phyloP scores from a whole-genome alignment of 768 basidiomycete genomes.

The Holtermanniella nyarrowii region DNA sequence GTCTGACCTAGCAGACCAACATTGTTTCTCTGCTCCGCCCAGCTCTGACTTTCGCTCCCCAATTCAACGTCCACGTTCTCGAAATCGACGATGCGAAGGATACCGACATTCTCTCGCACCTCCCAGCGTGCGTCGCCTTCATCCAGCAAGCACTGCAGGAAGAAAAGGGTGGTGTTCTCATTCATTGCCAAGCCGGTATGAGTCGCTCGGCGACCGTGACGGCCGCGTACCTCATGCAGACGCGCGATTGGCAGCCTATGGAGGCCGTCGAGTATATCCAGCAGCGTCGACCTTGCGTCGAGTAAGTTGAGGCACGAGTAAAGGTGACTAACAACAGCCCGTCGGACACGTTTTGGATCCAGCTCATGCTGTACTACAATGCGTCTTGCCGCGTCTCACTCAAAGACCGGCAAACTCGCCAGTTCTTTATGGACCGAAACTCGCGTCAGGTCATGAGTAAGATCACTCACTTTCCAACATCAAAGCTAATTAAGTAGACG shows the following conservation, averaged over 20 bases:
- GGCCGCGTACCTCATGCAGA: slow-evolving; percentile 80
- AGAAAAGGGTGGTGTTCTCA: slow-evolving; percentile 55
- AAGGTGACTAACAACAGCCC: slow-evolving; percentile 49
- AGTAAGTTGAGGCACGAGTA: slow-evolving; percentile 47
- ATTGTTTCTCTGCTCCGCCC: slow-evolving; percentile 66
- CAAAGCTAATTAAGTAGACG: slow-evolving; percentile 46
- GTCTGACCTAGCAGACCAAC: slow-evolving; percentile 52
- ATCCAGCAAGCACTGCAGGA: slow-evolving; percentile 62
- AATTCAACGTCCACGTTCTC: slow-evolving; percentile 28
- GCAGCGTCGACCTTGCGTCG: slow-evolving; percentile 55
- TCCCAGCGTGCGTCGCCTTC: slow-evolving; percentile 70
- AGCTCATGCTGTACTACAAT: slow-evolving; percentile 68
- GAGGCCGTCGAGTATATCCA: slow-evolving; percentile 61
- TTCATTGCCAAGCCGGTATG: slow-evolving; percentile 84
- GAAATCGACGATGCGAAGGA: slow-evolving; percentile 44
- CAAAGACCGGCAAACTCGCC: slow-evolving; percentile 59
- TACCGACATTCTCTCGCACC: slow-evolving; percentile 65
- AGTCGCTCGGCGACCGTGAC: slow-evolving; percentile 82
- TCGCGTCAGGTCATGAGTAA: slow-evolving; percentile 68
- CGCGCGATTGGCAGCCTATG: slow-evolving; percentile 49
- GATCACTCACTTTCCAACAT: slow-evolving; percentile 32
- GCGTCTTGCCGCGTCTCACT: slow-evolving; percentile 58
- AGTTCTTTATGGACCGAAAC: slow-evolving; percentile 72
- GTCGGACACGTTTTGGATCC: slow-evolving; percentile 70
- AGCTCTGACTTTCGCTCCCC: slow-evolving; percentile 47